Evolutionary conservation across 2,329 filamentous ascomycete species (phyloP), one percentile per base, ranked within the genome.

Genomic region (Alternaria arbusti): DNA sequence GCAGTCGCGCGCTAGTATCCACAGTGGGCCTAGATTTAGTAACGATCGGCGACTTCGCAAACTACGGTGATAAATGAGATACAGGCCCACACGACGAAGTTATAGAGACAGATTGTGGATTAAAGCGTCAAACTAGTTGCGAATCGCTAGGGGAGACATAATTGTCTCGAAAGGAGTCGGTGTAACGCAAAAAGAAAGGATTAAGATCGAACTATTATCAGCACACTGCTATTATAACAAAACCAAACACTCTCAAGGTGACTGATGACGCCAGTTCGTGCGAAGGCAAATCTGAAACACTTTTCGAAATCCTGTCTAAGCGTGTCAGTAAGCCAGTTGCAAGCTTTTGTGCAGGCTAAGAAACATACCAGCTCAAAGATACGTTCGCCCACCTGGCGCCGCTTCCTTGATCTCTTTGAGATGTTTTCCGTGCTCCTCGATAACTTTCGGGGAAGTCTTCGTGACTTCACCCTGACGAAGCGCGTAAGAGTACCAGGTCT

Each of bases 401-500:
- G 67, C 57, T 23, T 77, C 72, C 25, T 70, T 70, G 4, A 70
- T 59, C 40, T 73, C 67, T 20, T 63, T 67, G 57, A 76, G 46
- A 56, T 73, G 61, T 56, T 63, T 73, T 15, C 68, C 68, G 54
- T 77, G 71, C 36, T 76, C 70, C n/a, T 67, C 60, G 2, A 74
- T 55, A 1, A 52, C 66, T 51, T 71, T 70, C 12, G 70, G 44
- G 4, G 49, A 63, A 1, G 68, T 61, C 57, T 74, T 76, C 4
- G 56, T 58, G 2, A 59, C 69, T 57, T 74, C 74, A 3, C 74
- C 73, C 23, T 69, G 52, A 13, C 70, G 67, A 12, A 79, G 63
- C 3, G 73, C 76, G 61, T 78, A 78, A 5, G 77, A 78, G 57
- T 79, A 79, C 77, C 77, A 79, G 1, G 77, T 79, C 60, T 78